A percentile compares a stretch with the other conserved stretches of the same genome.
Evolutionary conservation across 139 green algal genomes (phyloP).

Genomic region (Micromonas commoda): DNA sequence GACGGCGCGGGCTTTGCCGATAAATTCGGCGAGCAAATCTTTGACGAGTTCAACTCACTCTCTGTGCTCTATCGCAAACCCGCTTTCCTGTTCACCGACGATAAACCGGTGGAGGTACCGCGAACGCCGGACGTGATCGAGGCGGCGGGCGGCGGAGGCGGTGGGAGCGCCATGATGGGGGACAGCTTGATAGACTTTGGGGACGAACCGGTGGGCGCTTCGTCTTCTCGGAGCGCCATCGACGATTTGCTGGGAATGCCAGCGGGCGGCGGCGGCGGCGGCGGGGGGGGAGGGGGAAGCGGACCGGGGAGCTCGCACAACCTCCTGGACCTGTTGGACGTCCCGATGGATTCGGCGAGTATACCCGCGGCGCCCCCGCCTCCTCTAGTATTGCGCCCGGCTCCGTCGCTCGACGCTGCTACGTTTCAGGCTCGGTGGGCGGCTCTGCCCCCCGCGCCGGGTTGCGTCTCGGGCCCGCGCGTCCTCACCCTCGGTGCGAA

Average conservation of each 20-base stretch:
- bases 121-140: background rate
- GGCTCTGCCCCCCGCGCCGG: constrained; percentile 38
- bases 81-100: constrained; percentile 44
- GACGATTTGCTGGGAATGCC: background rate
- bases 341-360: background rate
- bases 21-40: constrained; percentile 59
- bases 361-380: constrained; percentile 3
- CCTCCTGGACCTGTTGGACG: constrained; percentile 8
- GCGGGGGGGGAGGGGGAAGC: background rate
- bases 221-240: background rate
- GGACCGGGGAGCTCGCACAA: background rate
- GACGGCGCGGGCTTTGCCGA: constrained; percentile 57
- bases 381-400: constrained; percentile 22
- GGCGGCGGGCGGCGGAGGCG: background rate
- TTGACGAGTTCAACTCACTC: constrained; percentile 89
- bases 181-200: constrained; percentile 32
- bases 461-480: constrained; percentile 3
- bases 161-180: background rate
- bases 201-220: background rate
- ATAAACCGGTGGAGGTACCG: background rate
- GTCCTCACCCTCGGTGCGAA: background rate
- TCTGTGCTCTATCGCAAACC: constrained; percentile 69
- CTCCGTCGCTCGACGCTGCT: constrained; percentile 35
- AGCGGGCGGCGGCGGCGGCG: background rate
- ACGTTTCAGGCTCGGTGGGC: constrained; percentile 68